These are phyloP conservation scores for Themeda triandra DNA, from an alignment of 176 grass and related monocot genomes.

Conservation along the genomic window DNA sequence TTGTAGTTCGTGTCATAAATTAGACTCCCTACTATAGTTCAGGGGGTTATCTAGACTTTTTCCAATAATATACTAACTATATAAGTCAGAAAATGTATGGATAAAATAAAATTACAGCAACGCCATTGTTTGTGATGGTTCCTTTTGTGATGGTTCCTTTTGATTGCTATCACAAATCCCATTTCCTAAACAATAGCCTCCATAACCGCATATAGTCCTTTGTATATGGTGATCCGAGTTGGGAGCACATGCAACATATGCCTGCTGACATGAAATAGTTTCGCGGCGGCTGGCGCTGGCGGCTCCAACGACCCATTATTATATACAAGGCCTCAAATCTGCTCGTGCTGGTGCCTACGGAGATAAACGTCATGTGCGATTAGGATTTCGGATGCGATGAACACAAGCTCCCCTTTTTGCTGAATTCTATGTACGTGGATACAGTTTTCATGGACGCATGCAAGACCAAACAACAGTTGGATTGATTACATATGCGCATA, in stretches of 20 bases:
- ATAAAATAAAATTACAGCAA: background rate
- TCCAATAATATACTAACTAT: background rate
- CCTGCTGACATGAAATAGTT: background rate
- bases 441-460: background rate
- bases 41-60: too few relatives aligned
- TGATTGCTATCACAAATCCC: background rate
- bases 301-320: background rate
- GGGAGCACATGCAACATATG: background rate
- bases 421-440: background rate
- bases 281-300: background rate
- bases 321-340: background rate
- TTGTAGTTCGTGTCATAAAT: too few relatives aligned
- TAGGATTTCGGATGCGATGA: background rate
- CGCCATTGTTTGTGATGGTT: background rate
- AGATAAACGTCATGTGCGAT: background rate
- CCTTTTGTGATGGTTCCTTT: background rate
- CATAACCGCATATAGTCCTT: background rate
- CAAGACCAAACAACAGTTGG: background rate
- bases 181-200: slow-evolving; percentile 16
- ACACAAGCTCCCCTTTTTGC: background rate
- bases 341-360: background rate
- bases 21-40: too few relatives aligned
- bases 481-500: background rate
- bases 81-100: background rate
- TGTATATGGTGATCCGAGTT: background rate